phyloP scores from a whole-genome alignment of 2,329 filamentous ascomycete species.

The Setomelanomma holmii region DNA sequence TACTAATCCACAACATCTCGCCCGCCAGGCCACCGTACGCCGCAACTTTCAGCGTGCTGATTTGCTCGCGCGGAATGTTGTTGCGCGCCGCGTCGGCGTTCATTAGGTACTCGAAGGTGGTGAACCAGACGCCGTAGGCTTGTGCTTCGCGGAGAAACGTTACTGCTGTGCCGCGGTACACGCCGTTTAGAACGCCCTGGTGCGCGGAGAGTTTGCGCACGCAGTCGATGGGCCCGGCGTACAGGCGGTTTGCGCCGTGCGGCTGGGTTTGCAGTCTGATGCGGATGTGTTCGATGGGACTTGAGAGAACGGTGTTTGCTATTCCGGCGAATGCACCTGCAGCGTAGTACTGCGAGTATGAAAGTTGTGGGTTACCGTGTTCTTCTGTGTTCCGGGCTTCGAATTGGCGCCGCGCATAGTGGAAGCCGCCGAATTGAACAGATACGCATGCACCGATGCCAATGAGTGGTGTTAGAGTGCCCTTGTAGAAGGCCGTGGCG shows the following conservation, averaged over 20 bases:
- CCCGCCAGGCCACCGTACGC: slow-evolving; percentile 92
- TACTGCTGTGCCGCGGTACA: slow-evolving; percentile 88
- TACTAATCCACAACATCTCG: slow-evolving; percentile 89
- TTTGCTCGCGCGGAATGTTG: slow-evolving; percentile 74
- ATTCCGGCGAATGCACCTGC: slow-evolving; percentile 92
- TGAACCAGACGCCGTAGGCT: slow-evolving; percentile 95
- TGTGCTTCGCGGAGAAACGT: slow-evolving; percentile 89
- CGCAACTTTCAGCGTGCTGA: slow-evolving; percentile 85
- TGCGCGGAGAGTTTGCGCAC: slow-evolving; percentile 78
- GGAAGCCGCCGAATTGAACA: slow-evolving; percentile 98
- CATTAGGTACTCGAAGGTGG: slow-evolving; percentile 96
- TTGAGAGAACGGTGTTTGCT: slow-evolving; percentile 85
- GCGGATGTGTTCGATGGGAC: slow-evolving; percentile 94
- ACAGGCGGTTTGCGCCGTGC: slow-evolving; percentile 79
- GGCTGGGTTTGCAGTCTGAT: slow-evolving; percentile 97
- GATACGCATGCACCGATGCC: slow-evolving; percentile 95
- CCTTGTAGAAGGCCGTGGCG: slow-evolving; percentile 94
- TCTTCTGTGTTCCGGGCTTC: slow-evolving; percentile 71
- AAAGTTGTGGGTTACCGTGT: slow-evolving; percentile 61
- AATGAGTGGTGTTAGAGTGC: slow-evolving; percentile 90
- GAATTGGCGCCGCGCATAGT: slow-evolving; percentile 85
- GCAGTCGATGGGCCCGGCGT: slow-evolving; percentile 87
- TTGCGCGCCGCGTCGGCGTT: slow-evolving; percentile 84
- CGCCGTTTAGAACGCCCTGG: slow-evolving; percentile 72
- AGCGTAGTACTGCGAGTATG: slow-evolving; percentile 86